Conservation (phyloP, 805 yeast species). For the Wickerhamomyces bisporus region DNA sequence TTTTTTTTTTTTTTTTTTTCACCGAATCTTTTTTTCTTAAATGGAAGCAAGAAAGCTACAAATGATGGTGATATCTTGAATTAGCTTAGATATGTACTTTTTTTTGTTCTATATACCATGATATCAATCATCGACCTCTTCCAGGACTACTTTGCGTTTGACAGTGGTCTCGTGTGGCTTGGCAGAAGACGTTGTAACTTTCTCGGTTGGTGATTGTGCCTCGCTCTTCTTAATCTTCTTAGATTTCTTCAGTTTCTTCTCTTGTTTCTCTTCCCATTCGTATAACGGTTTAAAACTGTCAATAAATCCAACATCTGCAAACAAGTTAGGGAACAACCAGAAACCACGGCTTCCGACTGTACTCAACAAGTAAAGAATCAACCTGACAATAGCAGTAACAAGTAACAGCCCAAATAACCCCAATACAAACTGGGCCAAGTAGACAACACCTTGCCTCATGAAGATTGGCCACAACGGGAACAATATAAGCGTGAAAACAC, state of each 20-base stretch:
- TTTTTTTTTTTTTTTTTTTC: no score
- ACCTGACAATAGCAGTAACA: conserved; percentile 70
- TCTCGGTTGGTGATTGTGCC: conserved; percentile 2
- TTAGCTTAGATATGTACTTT: not conserved
- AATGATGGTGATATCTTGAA: no score
- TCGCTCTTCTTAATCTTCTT: conserved; percentile 18
- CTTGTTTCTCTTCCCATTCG: conserved; percentile 35
- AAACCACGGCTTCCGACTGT: conserved; percentile 44
- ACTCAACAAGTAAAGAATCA: conserved; percentile 50
- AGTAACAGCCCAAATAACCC: conserved; percentile 74
- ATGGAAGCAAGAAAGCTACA: no score
- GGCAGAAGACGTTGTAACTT: conserved; percentile 1
- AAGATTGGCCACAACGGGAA: conserved; percentile 95
- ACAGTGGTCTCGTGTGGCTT: conserved; percentile 2
- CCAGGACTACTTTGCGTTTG: conserved; percentile 25
- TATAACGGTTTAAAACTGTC: conserved; percentile 91
- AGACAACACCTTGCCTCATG: conserved; percentile 90
- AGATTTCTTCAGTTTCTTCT: conserved; percentile 13
- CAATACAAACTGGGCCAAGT: conserved; percentile 69
- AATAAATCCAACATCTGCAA: conserved; percentile 90
- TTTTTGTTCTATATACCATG: not conserved
- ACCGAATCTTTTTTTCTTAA: no score
- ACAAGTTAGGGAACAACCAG: conserved; percentile 94
- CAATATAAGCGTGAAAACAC: conserved; percentile 60
- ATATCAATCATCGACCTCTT: conserved; percentile 25